Percentiles rank a stretch among this genome's conserved stretches.
phyloP scores from a whole-genome alignment of 2,329 filamentous ascomycete genomes.

The Fusarium euwallaceae region DNA sequence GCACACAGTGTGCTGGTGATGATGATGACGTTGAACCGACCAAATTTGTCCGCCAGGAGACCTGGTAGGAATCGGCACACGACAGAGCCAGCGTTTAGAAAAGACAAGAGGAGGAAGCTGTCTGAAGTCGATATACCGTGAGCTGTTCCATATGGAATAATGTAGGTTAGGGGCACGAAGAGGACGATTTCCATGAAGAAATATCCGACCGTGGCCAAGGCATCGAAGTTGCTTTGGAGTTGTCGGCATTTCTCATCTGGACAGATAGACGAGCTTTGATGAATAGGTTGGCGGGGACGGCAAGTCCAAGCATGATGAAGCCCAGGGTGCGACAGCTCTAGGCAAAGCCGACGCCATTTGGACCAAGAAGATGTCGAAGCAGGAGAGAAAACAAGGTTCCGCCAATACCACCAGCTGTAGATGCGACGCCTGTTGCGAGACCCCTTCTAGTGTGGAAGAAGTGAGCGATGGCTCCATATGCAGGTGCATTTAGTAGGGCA shows the following conservation, averaged over 20 bases:
- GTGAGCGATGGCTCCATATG: not conserved
- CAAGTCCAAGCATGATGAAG: not conserved
- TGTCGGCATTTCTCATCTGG: not conserved
- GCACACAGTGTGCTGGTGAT: not conserved
- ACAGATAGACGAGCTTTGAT: not conserved
- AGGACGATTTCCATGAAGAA: not conserved
- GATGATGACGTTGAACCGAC: not conserved
- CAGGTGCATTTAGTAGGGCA: not conserved
- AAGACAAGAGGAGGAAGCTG: not conserved
- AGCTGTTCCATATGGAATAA: not conserved
- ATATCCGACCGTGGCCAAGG: not conserved
- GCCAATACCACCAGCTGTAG: not conserved
- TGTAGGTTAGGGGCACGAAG: not conserved
- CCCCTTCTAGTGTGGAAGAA: not conserved
- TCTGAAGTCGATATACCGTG: not conserved
- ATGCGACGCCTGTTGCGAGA: not conserved
- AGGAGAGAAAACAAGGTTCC: not conserved
- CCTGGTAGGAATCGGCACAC: not conserved
- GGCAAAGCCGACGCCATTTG: not conserved
- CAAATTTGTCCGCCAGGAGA: not conserved
- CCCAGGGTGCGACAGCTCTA: not conserved
- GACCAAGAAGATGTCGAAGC: not conserved
- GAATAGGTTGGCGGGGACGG: not conserved
- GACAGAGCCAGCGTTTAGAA: not conserved
- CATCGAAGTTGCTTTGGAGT: not conserved